Base-by-base conservation (phyloP, 768 basidiomycete genomes). In the Leccinellum albellum region DNA sequence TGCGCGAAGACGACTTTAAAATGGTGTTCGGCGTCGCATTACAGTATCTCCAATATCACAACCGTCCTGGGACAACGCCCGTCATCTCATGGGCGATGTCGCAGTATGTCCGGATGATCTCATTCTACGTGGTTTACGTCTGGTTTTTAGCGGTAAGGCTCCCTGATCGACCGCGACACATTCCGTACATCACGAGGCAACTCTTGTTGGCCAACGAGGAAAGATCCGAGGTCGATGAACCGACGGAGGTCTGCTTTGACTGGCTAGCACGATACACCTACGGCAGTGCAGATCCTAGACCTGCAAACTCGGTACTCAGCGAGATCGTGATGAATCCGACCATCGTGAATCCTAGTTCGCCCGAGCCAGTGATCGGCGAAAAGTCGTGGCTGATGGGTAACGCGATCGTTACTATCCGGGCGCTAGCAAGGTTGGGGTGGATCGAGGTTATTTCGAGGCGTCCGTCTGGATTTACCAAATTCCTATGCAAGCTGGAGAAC, bases 261-360 rank as follows among this genome's bases (percentile, higher is more conserved):
- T 98, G 95, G 94, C 79, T 99, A 17, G 89, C 93, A 10, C 81
- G 97, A 17, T 97, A 97, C 69, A 89, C 96, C 0, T 98, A 95
- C 65, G 93, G 88, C 14, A 94, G 89, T 65, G 93, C 94, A 15
- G 94, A 97, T 67, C 95, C 96, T 1, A 84, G 90, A 15, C 93
- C 96, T 2, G 84, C 93, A 1, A 81, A 79, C 31, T 92, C 91
- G 1, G 78, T 87, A 51, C 79, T 98, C 54, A 83, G 81, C 59
- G 89, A 94, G 33, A 83, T 94, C 52, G 79, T 96, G 51, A 86
- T 88, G 81, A 83, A 82, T 49, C 78, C 83, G 2, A 72, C 73
- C 50, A 64, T 61, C 31, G 64, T 70, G 45, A 55, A 64, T 46
- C n/a, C 58, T 32, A 21, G 75, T 3, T 55, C 64, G 4, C 55